phyloP scores from a whole-genome alignment of 257 asterid genomes.

The Phtheirospermum japonicum region DNA sequence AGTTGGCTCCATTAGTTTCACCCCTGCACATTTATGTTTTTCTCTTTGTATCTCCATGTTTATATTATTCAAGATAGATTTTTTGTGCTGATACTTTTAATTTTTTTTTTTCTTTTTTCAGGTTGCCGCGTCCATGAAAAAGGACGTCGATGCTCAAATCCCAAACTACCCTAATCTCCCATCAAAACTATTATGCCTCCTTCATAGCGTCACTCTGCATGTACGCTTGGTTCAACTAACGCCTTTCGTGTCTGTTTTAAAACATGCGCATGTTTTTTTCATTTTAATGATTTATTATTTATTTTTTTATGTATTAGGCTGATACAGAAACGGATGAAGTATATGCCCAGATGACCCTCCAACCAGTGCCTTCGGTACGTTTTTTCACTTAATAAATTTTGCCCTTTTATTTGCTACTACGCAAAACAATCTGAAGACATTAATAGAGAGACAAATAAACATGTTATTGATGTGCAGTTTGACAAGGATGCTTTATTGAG shows the following conservation, averaged over 20 bases:
- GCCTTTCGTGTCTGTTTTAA: constrained; percentile 11
- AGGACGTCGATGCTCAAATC: constrained; percentile 72
- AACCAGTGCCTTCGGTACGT: constrained; percentile 73
- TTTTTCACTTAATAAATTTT: neutral
- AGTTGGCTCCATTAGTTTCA: neutral
- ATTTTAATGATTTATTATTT: neutral
- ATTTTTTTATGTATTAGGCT: constrained; percentile 46
- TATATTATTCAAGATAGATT: neutral
- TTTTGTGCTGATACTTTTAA: constrained; percentile 16
- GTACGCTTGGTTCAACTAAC: constrained; percentile 33
- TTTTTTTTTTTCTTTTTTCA: constrained; percentile 28
- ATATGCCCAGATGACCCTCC: constrained; percentile 92
- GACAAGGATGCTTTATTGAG: constrained; percentile 89
- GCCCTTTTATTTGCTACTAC: no score
- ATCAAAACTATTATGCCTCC: constrained; percentile 78
- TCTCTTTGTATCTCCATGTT: neutral
- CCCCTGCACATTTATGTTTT: neutral
- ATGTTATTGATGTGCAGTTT: constrained; percentile 49
- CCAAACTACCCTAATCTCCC: constrained; percentile 94
- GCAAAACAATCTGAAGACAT: no score
- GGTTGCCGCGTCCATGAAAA: constrained; percentile 97
- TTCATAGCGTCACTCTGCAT: constrained; percentile 75
- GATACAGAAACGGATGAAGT: constrained; percentile 97
- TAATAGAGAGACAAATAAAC: no score
- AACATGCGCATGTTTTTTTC: neutral